These are phyloP conservation scores for Saprolegnia diclina DNA, from an alignment of 352 stramenopile genomes.

Conservation along the genomic window DNA sequence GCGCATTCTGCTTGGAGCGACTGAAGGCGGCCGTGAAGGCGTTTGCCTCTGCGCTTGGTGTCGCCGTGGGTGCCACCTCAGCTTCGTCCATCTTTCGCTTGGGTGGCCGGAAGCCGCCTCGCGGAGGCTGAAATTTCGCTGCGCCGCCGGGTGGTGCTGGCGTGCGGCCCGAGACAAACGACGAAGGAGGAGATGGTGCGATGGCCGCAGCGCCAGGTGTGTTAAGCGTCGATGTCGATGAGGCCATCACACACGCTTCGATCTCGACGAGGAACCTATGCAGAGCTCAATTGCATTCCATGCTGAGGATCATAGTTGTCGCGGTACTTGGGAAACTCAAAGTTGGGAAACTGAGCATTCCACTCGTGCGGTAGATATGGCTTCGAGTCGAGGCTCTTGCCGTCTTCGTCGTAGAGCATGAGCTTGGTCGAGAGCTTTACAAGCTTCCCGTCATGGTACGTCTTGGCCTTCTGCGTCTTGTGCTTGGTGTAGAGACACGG, in stretches of 20 bases:
- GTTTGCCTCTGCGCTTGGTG: conserved; percentile 5
- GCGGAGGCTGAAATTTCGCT: conserved; percentile 36
- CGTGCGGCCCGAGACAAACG: neutral
- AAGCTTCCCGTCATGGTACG: conserved; percentile 74
- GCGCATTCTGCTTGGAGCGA: neutral
- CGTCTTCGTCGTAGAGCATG: conserved; percentile 50
- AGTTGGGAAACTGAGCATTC: conserved; percentile 27
- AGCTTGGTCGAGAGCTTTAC: conserved; percentile 47
- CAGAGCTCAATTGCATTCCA: conserved; percentile 5
- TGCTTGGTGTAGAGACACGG: conserved; percentile 83
- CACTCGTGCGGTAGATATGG: conserved; percentile 30
- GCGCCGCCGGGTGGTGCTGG: conserved; percentile 13
- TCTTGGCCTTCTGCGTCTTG: conserved; percentile 83
- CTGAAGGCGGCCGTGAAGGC: conserved; percentile 17
- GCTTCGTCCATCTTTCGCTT: conserved; percentile 18
- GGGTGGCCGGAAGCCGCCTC: conserved; percentile 20
- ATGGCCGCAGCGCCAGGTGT: neutral
- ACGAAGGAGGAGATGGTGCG: neutral
- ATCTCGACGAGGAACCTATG: conserved; percentile 67
- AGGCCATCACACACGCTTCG: conserved; percentile 37
- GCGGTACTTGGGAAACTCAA: conserved; percentile 21
- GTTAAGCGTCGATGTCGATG: neutral
- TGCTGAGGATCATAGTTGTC: conserved; percentile 29
- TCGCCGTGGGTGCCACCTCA: no score
- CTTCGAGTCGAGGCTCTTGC: conserved; percentile 19